A percentile compares a stretch with the other conserved stretches of the same genome.
These are phyloP conservation scores for Ustilaginoidea virens DNA, from an alignment of 2,329 filamentous ascomycete species.

Conservation along the genomic window DNA sequence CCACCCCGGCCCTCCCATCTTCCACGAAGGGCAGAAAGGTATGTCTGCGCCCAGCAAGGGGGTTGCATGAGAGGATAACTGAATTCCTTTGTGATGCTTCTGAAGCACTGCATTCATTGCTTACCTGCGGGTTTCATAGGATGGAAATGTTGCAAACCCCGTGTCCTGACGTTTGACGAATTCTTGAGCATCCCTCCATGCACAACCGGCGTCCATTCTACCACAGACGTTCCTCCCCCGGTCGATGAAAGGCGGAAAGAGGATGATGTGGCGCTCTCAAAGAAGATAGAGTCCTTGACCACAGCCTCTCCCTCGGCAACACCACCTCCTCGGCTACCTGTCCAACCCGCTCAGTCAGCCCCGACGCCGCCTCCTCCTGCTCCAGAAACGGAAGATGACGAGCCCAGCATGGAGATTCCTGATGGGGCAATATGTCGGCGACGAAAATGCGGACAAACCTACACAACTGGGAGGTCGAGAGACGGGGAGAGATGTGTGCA, in stretches of 20 bases:
- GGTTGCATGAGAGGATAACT: too few species aligned
- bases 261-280: slow-evolving; percentile 23
- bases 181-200: slow-evolving; percentile 88
- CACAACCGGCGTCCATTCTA: slow-evolving; percentile 84
- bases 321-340: slow-evolving; percentile 24
- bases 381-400: slow-evolving; percentile 77
- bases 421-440: slow-evolving; percentile 64
- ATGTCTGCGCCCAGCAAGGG: slow-evolving; percentile 12
- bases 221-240: slow-evolving; percentile 54
- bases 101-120: too few species aligned
- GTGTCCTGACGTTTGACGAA: slow-evolving; percentile 94
- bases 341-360: slow-evolving; percentile 28
- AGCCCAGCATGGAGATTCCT: slow-evolving; percentile 57
- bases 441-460: slow-evolving; percentile 54
- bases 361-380: slow-evolving; percentile 41
- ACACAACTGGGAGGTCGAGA: slow-evolving; percentile 42
- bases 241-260: slow-evolving; percentile 41
- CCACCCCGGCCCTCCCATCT: slow-evolving; percentile 85
- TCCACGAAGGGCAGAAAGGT: slow-evolving; percentile 99
- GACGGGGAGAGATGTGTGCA: slow-evolving; percentile 68
- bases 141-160: slow-evolving; percentile 98
- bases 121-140: slow-evolving; percentile 47
- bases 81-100: too few species aligned
- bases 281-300: slow-evolving; percentile 37
- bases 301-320: slow-evolving; percentile 13